Conservation (phyloP, 208 protist species). For the Acanthamoeba castellanii region DNA sequence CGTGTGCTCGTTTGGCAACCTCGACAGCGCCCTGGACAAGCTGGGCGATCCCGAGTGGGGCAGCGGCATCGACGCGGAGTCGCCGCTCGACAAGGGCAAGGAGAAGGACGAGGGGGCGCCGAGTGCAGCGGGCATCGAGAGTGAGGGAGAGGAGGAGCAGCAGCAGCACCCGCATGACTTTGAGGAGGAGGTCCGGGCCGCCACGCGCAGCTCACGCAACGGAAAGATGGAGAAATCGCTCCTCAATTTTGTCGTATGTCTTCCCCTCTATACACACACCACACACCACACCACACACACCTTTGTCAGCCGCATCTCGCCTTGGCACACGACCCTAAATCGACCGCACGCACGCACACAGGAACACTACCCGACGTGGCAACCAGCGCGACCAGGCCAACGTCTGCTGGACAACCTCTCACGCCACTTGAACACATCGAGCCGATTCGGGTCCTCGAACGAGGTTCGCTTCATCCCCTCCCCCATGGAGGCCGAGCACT, state of each 20-base stretch:
- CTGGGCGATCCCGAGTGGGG: slow-evolving; percentile 26
- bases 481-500: not conserved
- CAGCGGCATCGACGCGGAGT: not conserved
- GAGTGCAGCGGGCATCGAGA: not conserved
- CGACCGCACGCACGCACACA: not conserved
- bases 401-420: slow-evolving; percentile 27
- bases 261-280: not conserved
- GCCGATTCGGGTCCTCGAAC: not conserved
- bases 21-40: slow-evolving; percentile 32
- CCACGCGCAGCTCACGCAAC: slow-evolving; percentile 16
- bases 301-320: no score
- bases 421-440: not conserved
- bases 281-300: not conserved
- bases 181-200: not conserved
- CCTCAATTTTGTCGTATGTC: slow-evolving; percentile 53
- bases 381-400: slow-evolving; percentile 35
- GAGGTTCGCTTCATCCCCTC: not conserved
- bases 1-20: slow-evolving; percentile 46
- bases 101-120: slow-evolving; percentile 3
- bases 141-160: not conserved
- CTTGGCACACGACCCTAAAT: not conserved
- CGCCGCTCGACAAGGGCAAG: slow-evolving; percentile 17
- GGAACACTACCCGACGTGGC: slow-evolving; percentile 37
- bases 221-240: slow-evolving; percentile 69
- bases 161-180: not conserved